A percentile compares a stretch with the other conserved stretches of the same genome.
These are phyloP conservation scores for Neoboletus subvelutipes DNA, from an alignment of 768 basidiomycete species.

Conservation along the genomic window DNA sequence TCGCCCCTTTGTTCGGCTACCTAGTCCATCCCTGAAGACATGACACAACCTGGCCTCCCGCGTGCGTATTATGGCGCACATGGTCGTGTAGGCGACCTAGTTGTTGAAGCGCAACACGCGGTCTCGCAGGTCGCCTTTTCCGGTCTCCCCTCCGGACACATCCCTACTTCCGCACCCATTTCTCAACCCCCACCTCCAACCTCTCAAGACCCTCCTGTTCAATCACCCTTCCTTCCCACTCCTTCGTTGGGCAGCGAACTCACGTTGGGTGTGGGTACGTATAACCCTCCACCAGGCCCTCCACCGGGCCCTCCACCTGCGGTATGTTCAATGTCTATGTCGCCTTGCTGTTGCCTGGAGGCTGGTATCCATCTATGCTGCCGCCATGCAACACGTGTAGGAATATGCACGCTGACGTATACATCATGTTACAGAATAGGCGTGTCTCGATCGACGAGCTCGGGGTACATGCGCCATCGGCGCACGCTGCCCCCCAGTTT, in stretches of 20 bases:
- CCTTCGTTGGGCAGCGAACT: constrained; percentile 35
- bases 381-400: constrained; percentile 11
- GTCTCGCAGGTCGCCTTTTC: constrained; percentile 54
- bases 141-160: constrained; percentile 33
- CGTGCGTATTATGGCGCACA: constrained; percentile 72
- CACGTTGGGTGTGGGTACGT: constrained; percentile 19
- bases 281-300: constrained; percentile 10
- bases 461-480: constrained; percentile 14
- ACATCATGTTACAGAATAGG: constrained; percentile 11
- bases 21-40: constrained; percentile 82
- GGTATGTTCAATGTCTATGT: constrained; percentile 17
- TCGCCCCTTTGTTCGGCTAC: neutral
- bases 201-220: neutral
- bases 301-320: constrained; percentile 12
- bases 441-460: constrained; percentile 30
- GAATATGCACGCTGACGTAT: constrained; percentile 14
- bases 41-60: constrained; percentile 75
- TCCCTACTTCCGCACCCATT: neutral
- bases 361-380: constrained; percentile 9
- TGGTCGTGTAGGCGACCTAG: constrained; percentile 55
- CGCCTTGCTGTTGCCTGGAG: constrained; percentile 22
- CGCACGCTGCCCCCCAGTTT: constrained; percentile 39
- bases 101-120: constrained; percentile 60
- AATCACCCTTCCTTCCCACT: constrained; percentile 28
- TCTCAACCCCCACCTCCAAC: constrained; percentile 1